Percentiles rank a stretch among this genome's conserved stretches.
phyloP scores from a whole-genome alignment of 192 early-diverging fungal genomes.

The Entophlyctis luteolus region DNA sequence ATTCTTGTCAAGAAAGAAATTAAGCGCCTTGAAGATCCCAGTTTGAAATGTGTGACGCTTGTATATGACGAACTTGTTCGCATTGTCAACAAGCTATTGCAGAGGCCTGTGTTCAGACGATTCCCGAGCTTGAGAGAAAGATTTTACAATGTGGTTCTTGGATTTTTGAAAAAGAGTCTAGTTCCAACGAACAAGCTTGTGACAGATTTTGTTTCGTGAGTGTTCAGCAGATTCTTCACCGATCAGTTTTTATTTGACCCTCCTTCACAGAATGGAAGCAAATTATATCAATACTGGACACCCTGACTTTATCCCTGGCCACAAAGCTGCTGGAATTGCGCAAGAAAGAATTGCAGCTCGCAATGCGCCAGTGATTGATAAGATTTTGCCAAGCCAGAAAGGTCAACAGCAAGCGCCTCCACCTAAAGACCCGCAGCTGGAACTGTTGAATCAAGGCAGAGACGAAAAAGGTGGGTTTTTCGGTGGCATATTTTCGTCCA shows the following conservation, averaged over 20 bases:
- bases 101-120: constrained; percentile 90
- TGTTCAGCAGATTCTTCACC: constrained; percentile 21
- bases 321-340: constrained; percentile 44
- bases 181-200: constrained; percentile 93
- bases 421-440: constrained; percentile 47
- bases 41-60: constrained; percentile 89
- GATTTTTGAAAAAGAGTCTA: constrained; percentile 88
- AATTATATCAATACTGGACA: constrained; percentile 99
- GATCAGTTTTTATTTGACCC: not conserved
- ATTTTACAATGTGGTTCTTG: constrained; percentile 89
- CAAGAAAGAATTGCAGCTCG: constrained; percentile 17
- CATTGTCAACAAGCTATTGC: constrained; percentile 87
- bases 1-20: constrained; percentile 99
- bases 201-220: constrained; percentile 78
- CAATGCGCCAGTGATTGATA: constrained; percentile 15
- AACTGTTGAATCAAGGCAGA: constrained; percentile 52
- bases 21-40: constrained; percentile 96
- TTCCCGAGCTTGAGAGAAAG: constrained; percentile 93
- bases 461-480: constrained; percentile 83
- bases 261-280: constrained; percentile 70
- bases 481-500: constrained; percentile 81
- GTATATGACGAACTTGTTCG: constrained; percentile 98
- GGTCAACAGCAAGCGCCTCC: constrained; percentile 30
- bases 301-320: constrained; percentile 96
- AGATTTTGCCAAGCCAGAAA: constrained; percentile 30